Evolutionary conservation across 2,329 filamentous ascomycete genomes (phyloP).

Genomic region (Thelonectria olida): DNA sequence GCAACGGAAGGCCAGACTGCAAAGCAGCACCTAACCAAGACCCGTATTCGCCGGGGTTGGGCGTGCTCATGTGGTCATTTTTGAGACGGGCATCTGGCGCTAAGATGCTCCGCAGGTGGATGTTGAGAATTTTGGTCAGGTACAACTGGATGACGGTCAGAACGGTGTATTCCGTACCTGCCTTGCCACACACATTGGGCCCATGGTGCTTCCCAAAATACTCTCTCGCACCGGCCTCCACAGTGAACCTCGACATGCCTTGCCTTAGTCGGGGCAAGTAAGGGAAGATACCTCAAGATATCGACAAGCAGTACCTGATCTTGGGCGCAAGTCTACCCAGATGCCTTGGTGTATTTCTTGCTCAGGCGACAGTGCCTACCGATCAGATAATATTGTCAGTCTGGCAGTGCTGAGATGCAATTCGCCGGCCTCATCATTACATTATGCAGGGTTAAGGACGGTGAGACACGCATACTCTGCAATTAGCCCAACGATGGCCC

Average conservation of each 20-base stretch:
- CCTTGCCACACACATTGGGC: slow-evolving; percentile 4
- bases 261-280: neutral
- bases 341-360: slow-evolving; percentile 2
- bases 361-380: neutral
- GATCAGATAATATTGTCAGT: neutral
- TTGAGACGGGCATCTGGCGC: slow-evolving; percentile 52
- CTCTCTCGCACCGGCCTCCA: slow-evolving; percentile 10
- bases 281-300: slow-evolving; percentile 2
- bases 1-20: slow-evolving; percentile 30
- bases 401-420: neutral
- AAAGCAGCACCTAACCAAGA: slow-evolving; percentile 36
- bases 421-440: neutral
- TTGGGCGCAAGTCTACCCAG: neutral
- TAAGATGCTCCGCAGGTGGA: slow-evolving; percentile 50
- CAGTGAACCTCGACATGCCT: slow-evolving; percentile 7
- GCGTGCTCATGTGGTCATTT: slow-evolving; percentile 59
- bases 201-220: slow-evolving; percentile 17
- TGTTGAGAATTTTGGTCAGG: slow-evolving; percentile 38
- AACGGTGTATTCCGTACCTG: slow-evolving; percentile 14
- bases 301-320: neutral
- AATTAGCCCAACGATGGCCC: no score
- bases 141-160: slow-evolving; percentile 18
- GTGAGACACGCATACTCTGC: no score
- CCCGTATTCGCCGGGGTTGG: slow-evolving; percentile 51
- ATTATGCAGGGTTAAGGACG: no score